Evolutionary conservation across 179 eudicot genomes (phyloP), one percentile per base, ranked within the genome.

Genomic region (Sideroxylon spinosum): DNA sequence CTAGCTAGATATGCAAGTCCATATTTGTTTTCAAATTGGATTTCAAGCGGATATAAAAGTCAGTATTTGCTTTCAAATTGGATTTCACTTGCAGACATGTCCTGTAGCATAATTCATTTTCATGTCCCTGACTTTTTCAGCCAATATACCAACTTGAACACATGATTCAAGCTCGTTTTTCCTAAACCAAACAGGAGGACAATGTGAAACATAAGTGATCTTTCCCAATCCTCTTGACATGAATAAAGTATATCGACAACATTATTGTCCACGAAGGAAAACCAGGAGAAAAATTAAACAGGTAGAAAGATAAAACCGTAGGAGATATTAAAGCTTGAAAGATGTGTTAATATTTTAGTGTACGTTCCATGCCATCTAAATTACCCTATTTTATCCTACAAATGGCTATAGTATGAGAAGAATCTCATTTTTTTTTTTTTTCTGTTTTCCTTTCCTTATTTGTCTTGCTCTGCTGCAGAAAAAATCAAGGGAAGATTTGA

Each of bases 381-480:
- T 66, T 0, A 66, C 67, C 20, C 32, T 63, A 63, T 23, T 63
- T 9, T 25, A 63, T 25, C 4, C 7, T 7, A 11, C 20, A 63
- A 23, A 63, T 11, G 20, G 52, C 3, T 14, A 26, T 26, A 17
- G 11, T 9, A 32, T 17, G 23, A 67, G 12, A 7, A 20, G 22
- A 2, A 26, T 25, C 75, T 72, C 65, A 11, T 8, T 56, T 28
- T n/a, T 66, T 26, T 59, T 1, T 59, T 59, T 6, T 19, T 19
- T 1, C 63, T 59, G n/a, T 59, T 17, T 1, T n/a, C 22, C 23
- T 23, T 37, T 19, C 44, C 75, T 25, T 23, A 12, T 7, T 76
- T 26, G 37, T 26, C 0, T 67, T 73, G 26, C 17, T 10, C 26
- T 16, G 4, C 17, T 78, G 73, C 78, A 81, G 84, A 68, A 52